Conservation (phyloP, 164 flowering plant genomes). For the Paratinospora sagittata region DNA sequence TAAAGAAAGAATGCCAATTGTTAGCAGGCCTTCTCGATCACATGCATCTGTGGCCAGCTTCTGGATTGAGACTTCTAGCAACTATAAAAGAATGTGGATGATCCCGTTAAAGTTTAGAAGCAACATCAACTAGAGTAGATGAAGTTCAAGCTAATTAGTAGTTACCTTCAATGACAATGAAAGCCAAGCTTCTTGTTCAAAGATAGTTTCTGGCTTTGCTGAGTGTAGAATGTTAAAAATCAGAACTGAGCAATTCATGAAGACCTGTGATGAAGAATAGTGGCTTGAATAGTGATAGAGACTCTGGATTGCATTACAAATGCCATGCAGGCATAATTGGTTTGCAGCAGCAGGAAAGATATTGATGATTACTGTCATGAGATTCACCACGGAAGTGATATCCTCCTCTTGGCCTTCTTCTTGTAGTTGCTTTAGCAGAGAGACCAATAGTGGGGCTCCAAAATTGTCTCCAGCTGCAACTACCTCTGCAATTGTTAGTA, state of each 20-base stretch:
- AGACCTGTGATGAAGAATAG: constrained; percentile 28
- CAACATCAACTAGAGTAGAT: constrained; percentile 1
- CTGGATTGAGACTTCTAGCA: constrained; percentile 40
- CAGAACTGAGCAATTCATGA: constrained; percentile 29
- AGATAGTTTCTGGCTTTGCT: constrained; percentile 42
- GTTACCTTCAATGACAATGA: constrained; percentile 64
- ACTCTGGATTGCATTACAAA: constrained; percentile 43
- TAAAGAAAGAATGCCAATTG: constrained; percentile 52
- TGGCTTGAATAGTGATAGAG: constrained; percentile 25
- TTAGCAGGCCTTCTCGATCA: constrained; percentile 41
- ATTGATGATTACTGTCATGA: constrained; percentile 35
- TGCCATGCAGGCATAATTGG: constrained; percentile 61
- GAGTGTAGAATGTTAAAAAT: constrained; percentile 47
- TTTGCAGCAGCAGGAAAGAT: constrained; percentile 57
- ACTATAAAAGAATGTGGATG: constrained; percentile 34
- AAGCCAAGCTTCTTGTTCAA: constrained; percentile 58
- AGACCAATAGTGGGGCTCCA: constrained; percentile 48
- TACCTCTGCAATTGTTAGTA: constrained; percentile 45
- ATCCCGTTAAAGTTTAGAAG: constrained; percentile 10
- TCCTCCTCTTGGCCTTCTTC: constrained; percentile 47
- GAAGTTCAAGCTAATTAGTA: constrained; percentile 1
- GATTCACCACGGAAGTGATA: constrained; percentile 37
- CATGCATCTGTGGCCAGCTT: constrained; percentile 27
- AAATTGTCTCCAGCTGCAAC: constrained; percentile 54
- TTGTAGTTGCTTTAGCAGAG: constrained; percentile 45